Conservation (phyloP, 139 green algal species). For the Closterium sp. region DNA sequence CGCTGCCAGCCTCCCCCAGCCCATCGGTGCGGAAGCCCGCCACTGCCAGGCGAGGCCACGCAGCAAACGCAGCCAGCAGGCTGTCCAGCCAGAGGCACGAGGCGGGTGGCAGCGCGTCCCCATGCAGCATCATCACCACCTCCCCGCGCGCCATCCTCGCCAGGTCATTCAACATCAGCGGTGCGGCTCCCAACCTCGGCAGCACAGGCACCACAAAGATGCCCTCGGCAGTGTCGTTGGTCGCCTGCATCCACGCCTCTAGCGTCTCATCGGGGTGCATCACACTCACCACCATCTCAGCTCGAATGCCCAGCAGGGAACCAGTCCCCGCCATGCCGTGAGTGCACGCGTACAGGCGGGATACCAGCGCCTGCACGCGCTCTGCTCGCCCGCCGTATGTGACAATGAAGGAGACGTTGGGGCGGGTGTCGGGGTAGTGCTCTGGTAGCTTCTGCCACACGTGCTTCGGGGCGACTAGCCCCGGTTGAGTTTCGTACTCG, state of each 20-base stretch:
- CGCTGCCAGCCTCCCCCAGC: background rate
- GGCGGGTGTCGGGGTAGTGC: background rate
- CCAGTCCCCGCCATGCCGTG: background rate
- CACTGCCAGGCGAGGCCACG: background rate
- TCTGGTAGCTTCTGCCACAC: background rate
- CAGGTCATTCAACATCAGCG: background rate
- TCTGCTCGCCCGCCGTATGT: background rate
- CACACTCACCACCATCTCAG: background rate
- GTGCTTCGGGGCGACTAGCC: background rate
- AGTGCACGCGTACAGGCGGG: background rate
- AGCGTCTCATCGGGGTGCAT: background rate
- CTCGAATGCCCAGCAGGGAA: background rate
- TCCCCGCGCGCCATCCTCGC: background rate
- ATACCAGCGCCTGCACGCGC: background rate
- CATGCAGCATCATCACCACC: background rate
- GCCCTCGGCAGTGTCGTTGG: background rate
- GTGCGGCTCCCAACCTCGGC: background rate
- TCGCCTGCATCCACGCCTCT: background rate
- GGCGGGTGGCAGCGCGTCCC: background rate
- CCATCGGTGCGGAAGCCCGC: background rate
- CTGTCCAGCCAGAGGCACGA: background rate
- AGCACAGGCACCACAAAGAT: slow-evolving; percentile 1
- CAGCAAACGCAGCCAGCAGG: background rate
- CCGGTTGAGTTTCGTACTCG: background rate
- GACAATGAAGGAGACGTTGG: background rate